Base-by-base conservation (phyloP, 1,284 basidiomycete species). In the Ceratorhiza oryzae-sativae region DNA sequence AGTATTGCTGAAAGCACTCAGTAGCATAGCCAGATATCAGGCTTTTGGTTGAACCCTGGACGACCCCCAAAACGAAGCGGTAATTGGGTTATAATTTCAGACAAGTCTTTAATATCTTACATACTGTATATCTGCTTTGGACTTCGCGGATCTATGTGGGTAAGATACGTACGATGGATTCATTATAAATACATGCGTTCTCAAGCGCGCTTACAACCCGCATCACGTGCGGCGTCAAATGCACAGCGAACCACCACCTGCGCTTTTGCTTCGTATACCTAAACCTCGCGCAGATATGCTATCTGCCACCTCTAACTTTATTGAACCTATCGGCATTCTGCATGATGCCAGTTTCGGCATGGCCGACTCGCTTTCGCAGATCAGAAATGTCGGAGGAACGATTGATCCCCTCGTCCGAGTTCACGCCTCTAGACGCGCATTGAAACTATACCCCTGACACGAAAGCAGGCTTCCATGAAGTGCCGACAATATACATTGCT, bases 371-470 rank as follows among this genome's bases (percentile, higher is more conserved):
- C 13, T 10, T 36, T 36, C 32, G n/a, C 36, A 56, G n/a, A 56
- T 34, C 53, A 56, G 30, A 36, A 56, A 34, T 36, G 18, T 56
- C 30, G 15, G n/a, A 53, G 49, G 1, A 27, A 51, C 42, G 30
- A 36, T 23, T 53, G 30, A 53, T 53, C 62, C 53, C 62, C 62
- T 68, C 65, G 51, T 34, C 23, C 65, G 65, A 68, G 65, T 56
- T 41, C 25, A 36, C 20, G n/a, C 15, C 65, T 68, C 65, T 13
- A 45, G 23, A 56, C 65, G 51, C 53, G 27, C 49, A 12, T n/a
- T 45, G 41, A 45, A 42, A 59, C 58, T 48, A 48, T 56, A 4
- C 15, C 45, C 42, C n/a, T 18, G 41, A 45, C 41, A 46, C 42
- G 60, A 62, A 62, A 62, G 42, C 36, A 32, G 45, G 42, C 48